Conservation (phyloP, 2,329 filamentous ascomycete genomes). For the Blastomyces parvus region DNA sequence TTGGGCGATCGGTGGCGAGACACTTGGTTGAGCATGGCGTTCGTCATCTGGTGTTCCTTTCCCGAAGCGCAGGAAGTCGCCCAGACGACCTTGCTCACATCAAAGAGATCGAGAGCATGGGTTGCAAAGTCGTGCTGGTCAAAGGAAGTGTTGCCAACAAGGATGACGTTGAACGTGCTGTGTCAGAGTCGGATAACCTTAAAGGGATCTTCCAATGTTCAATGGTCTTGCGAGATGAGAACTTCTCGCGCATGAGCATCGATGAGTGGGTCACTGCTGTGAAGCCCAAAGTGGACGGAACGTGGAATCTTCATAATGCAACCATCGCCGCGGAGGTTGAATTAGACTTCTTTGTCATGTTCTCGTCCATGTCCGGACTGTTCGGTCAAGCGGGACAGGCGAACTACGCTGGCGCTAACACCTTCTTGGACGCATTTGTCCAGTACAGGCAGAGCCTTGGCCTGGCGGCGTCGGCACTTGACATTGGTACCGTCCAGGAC, state of each 20-base stretch:
- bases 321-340: neutral
- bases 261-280: slow-evolving; percentile 12
- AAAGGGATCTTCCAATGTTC: neutral
- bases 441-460: slow-evolving; percentile 13
- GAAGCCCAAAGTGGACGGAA: slow-evolving; percentile 17
- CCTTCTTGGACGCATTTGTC: slow-evolving; percentile 20
- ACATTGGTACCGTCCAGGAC: slow-evolving; percentile 24
- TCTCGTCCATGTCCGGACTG: slow-evolving; percentile 20
- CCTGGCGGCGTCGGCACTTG: slow-evolving; percentile 18
- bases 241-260: slow-evolving; percentile 17
- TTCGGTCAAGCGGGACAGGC: slow-evolving; percentile 19
- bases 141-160: slow-evolving; percentile 18
- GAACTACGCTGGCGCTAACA: slow-evolving; percentile 22
- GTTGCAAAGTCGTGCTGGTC: slow-evolving; percentile 17
- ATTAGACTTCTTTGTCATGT: slow-evolving; percentile 18
- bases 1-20: slow-evolving; percentile 27
- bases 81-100: slow-evolving; percentile 14
- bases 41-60: slow-evolving; percentile 29
- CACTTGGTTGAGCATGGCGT: slow-evolving; percentile 32
- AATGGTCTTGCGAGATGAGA: neutral
- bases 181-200: slow-evolving; percentile 1
- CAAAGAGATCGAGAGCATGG: slow-evolving; percentile 19
- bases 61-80: slow-evolving; percentile 21
- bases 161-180: slow-evolving; percentile 14
- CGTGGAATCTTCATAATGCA: slow-evolving; percentile 16